Percentiles rank a stretch among this genome's conserved stretches.
These are phyloP conservation scores for Alternaria burnsii DNA, from an alignment of 2,329 filamentous ascomycete genomes.

Conservation along the genomic window DNA sequence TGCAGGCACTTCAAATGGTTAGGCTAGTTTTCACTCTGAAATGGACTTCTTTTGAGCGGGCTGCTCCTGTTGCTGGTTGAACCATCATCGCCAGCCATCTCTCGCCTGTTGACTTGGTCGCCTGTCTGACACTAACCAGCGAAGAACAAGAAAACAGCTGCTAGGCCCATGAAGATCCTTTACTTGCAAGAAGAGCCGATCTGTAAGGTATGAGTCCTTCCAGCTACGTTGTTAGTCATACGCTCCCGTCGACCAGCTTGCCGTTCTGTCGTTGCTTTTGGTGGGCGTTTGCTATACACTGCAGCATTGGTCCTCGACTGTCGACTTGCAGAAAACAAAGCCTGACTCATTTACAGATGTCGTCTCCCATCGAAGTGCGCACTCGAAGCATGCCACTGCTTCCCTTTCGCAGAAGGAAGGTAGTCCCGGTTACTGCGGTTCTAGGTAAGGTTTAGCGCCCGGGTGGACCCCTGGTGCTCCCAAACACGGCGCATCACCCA, in stretches of 20 bases:
- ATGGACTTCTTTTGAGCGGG: conserved; percentile 2
- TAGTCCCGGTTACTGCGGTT: conserved; percentile 10
- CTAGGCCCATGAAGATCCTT: neutral
- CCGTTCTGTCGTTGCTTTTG: conserved; percentile 22
- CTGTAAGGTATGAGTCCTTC: neutral
- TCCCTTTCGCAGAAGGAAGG: conserved; percentile 18
- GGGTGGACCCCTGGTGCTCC: conserved; percentile 18
- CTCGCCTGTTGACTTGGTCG: neutral
- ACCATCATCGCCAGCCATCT: neutral
- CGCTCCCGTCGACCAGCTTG: conserved; percentile 17
- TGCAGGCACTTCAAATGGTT: neutral
- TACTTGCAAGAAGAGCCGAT: neutral
- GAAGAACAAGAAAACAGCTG: neutral
- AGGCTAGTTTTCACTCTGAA: neutral
- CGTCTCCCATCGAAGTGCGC: neutral
- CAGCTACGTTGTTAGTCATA: neutral
- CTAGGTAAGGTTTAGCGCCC: conserved; percentile 27
- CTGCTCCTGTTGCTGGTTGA: neutral
- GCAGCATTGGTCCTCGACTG: neutral
- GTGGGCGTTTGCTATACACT: neutral
- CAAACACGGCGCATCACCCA: conserved; percentile 35
- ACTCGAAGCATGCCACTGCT: conserved; percentile 12
- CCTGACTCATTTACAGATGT: conserved; percentile 8
- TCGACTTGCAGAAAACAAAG: neutral
- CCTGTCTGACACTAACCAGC: neutral